Evolutionary conservation across 2,329 filamentous ascomycete genomes (phyloP), one percentile per base, ranked within the genome.

Genomic region (Calonectria pseudoturangicola): DNA sequence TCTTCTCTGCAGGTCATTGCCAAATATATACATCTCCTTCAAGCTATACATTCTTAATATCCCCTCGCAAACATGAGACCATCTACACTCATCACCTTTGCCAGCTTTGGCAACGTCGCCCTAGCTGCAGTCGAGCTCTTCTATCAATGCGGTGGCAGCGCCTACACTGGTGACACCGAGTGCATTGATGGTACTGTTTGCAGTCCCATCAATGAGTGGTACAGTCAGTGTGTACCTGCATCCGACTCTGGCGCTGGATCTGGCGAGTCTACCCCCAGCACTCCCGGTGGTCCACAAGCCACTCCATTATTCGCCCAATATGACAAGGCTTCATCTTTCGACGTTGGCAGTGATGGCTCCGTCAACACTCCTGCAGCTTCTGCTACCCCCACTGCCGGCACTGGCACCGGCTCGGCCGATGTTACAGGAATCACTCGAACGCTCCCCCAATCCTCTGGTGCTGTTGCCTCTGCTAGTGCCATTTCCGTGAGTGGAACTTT

Each of bases 401-500:
- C 69, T 9, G 69, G 68, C n/a, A 66, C 56, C 13, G 74, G 45
- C 21, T 66, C 70, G 21, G 69, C 65, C 16, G 51, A 64, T 48
- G 68, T 73, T 15, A 74, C 73, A 21, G 73, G 54, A 4, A 72
- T 78, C 58, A 74, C 73, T 43, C 74, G 76, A 66, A 77, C 71
- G 18, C 74, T 79, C n/a, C 77, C 74, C 15, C 74, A 73, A 12
- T 76, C 75, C 10, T 77, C 71, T 27, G 73, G 76, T 16, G 39
- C 71, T 36, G 75, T 72, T 45, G 39, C 56, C 18, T 74, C 73
- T 41, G 65, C 76, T 4, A 76, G 72, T n/a, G 71, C 76, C 36
- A 76, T 79, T 18, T 63, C 75, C 21, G 74, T 79, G 48, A 75
- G 74, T 7, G 74, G 71, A 30, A 75, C 73, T 45, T 70, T 79